Percentiles rank a stretch among this genome's conserved stretches.
Conservation (phyloP, 208 protist species). For the Crithidia expoeki region DNA sequence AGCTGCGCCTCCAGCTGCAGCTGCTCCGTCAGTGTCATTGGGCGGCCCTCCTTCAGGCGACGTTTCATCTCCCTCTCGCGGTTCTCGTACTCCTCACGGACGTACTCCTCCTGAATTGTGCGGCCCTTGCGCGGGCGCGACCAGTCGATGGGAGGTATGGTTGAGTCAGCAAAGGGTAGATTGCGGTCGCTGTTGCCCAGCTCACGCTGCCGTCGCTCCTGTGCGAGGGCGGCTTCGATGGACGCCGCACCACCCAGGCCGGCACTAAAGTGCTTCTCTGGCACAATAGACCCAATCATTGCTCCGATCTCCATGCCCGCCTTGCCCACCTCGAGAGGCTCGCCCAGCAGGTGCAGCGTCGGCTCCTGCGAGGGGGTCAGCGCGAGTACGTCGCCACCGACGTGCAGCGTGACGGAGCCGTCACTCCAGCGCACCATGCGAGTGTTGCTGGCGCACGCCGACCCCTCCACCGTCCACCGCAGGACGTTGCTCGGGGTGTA, state of each 20-base stretch:
- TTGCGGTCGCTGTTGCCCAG: conserved; percentile 42
- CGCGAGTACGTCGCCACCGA: conserved; percentile 71
- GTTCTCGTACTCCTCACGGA: conserved; percentile 75
- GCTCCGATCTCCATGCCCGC: conserved; percentile 54
- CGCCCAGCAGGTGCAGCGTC: conserved; percentile 67
- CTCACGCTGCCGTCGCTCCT: conserved; percentile 56
- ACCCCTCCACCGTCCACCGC: conserved; percentile 52
- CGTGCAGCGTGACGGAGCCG: conserved; percentile 77
- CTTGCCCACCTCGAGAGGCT: conserved; percentile 43
- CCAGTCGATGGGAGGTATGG: conserved; percentile 76
- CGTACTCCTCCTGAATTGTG: conserved; percentile 74
- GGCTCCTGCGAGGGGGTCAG: conserved; percentile 58
- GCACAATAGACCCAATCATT: conserved; percentile 50
- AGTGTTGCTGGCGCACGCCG: conserved; percentile 55
- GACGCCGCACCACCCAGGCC: conserved; percentile 65
- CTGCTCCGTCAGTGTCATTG: conserved; percentile 85
- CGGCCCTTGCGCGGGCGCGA: conserved; percentile 47
- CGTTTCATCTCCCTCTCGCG: conserved; percentile 73
- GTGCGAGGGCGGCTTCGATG: conserved; percentile 73
- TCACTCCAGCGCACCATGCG: conserved; percentile 88
- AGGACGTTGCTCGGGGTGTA: conserved; percentile 87
- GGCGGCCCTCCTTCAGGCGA: conserved; percentile 67
- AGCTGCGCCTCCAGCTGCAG: conserved; percentile 75
- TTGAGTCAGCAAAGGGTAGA: conserved; percentile 49
- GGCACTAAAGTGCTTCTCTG: conserved; percentile 63